These are phyloP conservation scores for Rubia peregrina DNA, from an alignment of 305 asterid genomes.

Conservation along the genomic window DNA sequence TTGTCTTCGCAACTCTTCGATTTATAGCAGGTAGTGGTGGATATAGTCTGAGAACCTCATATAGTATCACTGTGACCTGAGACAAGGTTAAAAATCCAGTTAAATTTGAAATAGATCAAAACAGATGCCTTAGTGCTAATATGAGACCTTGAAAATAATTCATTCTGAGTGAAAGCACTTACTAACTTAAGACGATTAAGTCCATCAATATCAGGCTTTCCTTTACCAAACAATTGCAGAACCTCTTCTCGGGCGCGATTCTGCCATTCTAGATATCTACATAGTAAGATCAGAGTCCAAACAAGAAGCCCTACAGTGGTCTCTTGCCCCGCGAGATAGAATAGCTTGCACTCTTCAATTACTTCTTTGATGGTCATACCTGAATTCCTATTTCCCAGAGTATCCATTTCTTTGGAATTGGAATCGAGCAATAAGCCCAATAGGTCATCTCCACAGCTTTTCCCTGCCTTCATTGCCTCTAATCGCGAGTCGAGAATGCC, in stretches of 20 bases:
- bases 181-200: conserved; percentile 39
- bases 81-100: neutral
- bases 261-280: conserved; percentile 44
- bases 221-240: neutral
- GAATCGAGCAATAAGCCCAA: conserved; percentile 35
- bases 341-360: conserved; percentile 1
- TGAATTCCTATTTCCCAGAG: conserved; percentile 20
- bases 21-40: conserved; percentile 14
- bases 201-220: conserved; percentile 19
- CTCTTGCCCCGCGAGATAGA: conserved; percentile 8
- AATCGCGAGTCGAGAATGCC: conserved; percentile 6
- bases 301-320: conserved; percentile 1
- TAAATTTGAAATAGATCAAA: neutral
- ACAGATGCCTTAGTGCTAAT: neutral
- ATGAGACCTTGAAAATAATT: no score
- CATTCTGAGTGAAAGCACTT: neutral
- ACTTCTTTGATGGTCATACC: neutral
- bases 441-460: conserved; percentile 25
- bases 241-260: conserved; percentile 35
- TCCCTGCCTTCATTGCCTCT: conserved; percentile 30
- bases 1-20: conserved; percentile 15
- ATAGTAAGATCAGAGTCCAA: conserved; percentile 14
- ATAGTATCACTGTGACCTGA: conserved; percentile 32
- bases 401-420: conserved; percentile 29
- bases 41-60: conserved; percentile 29